A percentile compares a stretch with the other conserved stretches of the same genome.
Conservation (phyloP, 2,329 filamentous ascomycete species). For the Diplodia intermedia region DNA sequence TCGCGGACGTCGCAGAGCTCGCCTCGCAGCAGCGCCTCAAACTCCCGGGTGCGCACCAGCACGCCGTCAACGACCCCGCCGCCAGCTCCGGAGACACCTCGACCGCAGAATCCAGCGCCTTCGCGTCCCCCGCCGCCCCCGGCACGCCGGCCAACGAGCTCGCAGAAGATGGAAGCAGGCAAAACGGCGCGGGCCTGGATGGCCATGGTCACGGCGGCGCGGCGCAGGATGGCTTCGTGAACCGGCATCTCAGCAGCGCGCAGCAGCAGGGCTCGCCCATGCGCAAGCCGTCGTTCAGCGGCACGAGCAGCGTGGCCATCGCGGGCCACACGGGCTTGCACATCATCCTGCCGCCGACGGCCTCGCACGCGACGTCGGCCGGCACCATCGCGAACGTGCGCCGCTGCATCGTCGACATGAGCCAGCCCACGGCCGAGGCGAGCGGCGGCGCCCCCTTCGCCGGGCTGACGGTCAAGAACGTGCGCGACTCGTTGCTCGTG, state of each 20-base stretch:
- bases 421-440: constrained; percentile 58
- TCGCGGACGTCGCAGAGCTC: constrained; percentile 63
- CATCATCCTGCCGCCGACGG: constrained; percentile 76
- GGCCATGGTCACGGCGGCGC: constrained; percentile 33
- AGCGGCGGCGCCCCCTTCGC: constrained; percentile 61
- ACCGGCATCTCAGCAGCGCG: constrained; percentile 29
- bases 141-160: constrained; percentile 34
- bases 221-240: constrained; percentile 37
- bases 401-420: constrained; percentile 81
- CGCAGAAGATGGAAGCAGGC: background rate
- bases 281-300: constrained; percentile 63
- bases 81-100: constrained; percentile 24
- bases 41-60: constrained; percentile 48
- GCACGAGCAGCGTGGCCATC: constrained; percentile 66
- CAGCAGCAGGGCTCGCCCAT: constrained; percentile 36
- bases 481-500: constrained; percentile 74
- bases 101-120: constrained; percentile 29
- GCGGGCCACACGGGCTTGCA: constrained; percentile 71
- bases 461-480: constrained; percentile 71
- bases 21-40: constrained; percentile 56
- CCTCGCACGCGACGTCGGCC: constrained; percentile 73
- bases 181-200: constrained; percentile 42
- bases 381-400: constrained; percentile 74
- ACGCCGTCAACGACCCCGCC: background rate
- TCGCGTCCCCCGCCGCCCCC: constrained; percentile 16